These are phyloP conservation scores for Claviceps cyperi DNA, from an alignment of 2,329 filamentous ascomycete species.

Conservation along the genomic window DNA sequence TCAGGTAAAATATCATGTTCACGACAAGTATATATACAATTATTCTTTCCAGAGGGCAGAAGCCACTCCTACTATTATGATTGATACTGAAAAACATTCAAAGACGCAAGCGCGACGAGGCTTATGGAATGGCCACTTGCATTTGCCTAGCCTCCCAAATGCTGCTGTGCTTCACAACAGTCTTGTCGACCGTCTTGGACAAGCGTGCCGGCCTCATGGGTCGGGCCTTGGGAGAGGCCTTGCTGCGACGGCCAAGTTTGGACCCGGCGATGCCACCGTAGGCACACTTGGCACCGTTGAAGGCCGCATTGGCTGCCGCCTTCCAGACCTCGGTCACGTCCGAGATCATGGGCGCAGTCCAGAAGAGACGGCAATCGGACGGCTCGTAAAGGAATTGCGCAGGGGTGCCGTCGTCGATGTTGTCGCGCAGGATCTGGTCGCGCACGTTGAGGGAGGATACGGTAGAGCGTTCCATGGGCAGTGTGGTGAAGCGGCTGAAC, in stretches of 20 bases:
- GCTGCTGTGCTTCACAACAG: background rate
- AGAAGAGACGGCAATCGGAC: constrained; percentile 36
- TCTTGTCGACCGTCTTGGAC: constrained; percentile 3
- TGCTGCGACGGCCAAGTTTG: constrained; percentile 1
- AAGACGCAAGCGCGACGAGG: background rate
- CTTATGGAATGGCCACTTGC: constrained; percentile 4
- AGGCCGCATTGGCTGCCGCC: constrained; percentile 24
- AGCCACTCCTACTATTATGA: no score
- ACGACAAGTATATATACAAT: no score
- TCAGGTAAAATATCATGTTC: no score
- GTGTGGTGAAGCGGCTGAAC: constrained; percentile 16
- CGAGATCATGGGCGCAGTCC: constrained; percentile 32
- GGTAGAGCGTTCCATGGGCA: constrained; percentile 20
- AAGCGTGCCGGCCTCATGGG: background rate
- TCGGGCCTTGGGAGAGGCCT: background rate
- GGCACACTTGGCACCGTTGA: constrained; percentile 26
- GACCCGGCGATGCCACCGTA: constrained; percentile 17
- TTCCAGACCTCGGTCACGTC: constrained; percentile 34
- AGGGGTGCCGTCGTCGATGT: constrained; percentile 26
- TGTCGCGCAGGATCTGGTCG: constrained; percentile 22
- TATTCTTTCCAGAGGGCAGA: no score
- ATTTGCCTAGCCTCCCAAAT: constrained; percentile 3
- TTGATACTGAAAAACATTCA: no score
- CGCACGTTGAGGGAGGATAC: constrained; percentile 23
- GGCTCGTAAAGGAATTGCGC: constrained; percentile 34